Evolutionary conservation across 208 protist species (phyloP), one percentile per base, ranked within the genome.

Genomic region (Sergeia podlipaevii): DNA sequence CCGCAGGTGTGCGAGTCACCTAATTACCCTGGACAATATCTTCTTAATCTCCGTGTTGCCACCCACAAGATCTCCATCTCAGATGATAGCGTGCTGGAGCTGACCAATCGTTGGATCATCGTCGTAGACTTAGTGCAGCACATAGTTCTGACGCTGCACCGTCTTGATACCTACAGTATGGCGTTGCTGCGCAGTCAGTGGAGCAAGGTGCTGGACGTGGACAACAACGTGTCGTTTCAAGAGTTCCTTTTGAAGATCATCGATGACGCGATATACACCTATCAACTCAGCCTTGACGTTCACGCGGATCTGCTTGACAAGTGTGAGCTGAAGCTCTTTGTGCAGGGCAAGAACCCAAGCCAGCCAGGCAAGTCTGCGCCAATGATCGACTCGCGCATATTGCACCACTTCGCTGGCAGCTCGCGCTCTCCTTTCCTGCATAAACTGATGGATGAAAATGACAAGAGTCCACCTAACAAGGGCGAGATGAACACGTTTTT

Each of bases 91-190:
- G 67, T 91, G 32, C 49, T 79, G 60, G 82, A 89, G 66, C 71
- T 94, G 24, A 94, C 87, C 26, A 91, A 91, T 56, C 87, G 87
- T 11, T 87, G 77, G 77, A 89, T 89, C 24, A 77, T 94, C 13
- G 68, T 94, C 18, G 79, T 91, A 18, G 86, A 93, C 60, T 70
- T 93, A 11, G 52, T 62, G 10, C 77, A 84, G 47, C 74, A 89
- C 60, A 21, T 89, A 38, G 64, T 94, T 45, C 85, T 94, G 26
- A 94, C 87, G 2, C 62, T 94, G 26, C 87, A 94, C 58, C 82
- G 83, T 43, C 65, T 87, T 18, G 80, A 94, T 59, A 85, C 75
- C 18, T 43, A 56, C 13, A 73, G 65, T 51, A 85, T 94, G 70
- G 82, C 80, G 26, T 60, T 72, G 53, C 68, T 94, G 57, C 81